Conservation (phyloP, 2,329 filamentous ascomycete species). For the Fusarium fracticaudum region DNA sequence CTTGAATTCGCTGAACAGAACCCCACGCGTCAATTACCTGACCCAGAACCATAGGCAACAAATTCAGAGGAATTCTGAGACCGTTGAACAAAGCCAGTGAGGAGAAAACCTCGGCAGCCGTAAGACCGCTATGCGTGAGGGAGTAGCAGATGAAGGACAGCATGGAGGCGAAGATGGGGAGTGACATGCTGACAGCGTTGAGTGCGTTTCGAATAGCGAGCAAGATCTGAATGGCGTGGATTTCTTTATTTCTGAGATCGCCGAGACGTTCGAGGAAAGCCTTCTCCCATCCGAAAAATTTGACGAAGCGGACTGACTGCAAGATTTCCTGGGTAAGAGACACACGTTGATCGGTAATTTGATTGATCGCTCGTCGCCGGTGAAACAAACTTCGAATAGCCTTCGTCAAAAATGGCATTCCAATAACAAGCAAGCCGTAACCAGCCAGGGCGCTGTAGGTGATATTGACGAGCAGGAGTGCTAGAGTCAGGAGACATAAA, state of each 20-base stretch:
- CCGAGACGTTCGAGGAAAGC: conserved; percentile 83
- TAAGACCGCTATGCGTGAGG: conserved; percentile 71
- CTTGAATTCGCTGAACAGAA: conserved; percentile 84
- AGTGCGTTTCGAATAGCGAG: conserved; percentile 86
- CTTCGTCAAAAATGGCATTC: conserved; percentile 79
- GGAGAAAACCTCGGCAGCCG: conserved; percentile 88
- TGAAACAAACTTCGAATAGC: conserved; percentile 81
- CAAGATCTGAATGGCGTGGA: conserved; percentile 83
- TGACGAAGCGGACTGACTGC: conserved; percentile 91
- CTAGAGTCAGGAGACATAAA: conserved; percentile 79
- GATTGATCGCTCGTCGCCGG: conserved; percentile 85
- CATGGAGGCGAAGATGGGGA: conserved; percentile 96
- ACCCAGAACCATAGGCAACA: conserved; percentile 87
- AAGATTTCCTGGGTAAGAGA: conserved; percentile 92
- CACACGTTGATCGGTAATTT: conserved; percentile 91
- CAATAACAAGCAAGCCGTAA: conserved; percentile 82
- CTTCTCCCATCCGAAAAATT: conserved; percentile 95
- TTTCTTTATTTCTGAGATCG: conserved; percentile 78
- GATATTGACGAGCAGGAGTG: conserved; percentile 85
- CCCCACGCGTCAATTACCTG: conserved; percentile 91
- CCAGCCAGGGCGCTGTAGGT: conserved; percentile 90
- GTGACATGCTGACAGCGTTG: conserved; percentile 82
- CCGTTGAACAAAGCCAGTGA: conserved; percentile 94
- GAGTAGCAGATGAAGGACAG: conserved; percentile 88
- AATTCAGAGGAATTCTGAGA: conserved; percentile 86